Percentiles rank a stretch among this genome's conserved stretches.
These are phyloP conservation scores for Sutorius eximius DNA, from an alignment of 1,284 basidiomycete genomes.

Conservation along the genomic window DNA sequence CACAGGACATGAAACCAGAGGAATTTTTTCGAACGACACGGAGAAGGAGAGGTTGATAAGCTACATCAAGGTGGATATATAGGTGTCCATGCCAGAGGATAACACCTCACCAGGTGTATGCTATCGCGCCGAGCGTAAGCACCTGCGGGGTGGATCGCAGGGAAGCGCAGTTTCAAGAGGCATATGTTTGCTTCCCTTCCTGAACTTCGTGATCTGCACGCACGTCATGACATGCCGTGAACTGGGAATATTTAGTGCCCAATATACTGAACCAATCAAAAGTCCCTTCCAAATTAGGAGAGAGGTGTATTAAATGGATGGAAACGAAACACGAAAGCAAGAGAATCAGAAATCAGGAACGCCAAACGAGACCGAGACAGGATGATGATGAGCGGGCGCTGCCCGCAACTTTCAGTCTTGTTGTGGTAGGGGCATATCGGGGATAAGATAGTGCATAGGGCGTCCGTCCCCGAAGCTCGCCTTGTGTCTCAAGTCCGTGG, in stretches of 20 bases:
- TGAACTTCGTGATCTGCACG: constrained; percentile 5
- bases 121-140: neutral
- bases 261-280: neutral
- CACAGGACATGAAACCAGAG: neutral
- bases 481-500: constrained; percentile 26
- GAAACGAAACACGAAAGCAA: neutral
- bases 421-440: constrained; percentile 41
- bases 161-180: neutral
- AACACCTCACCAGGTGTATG: neutral
- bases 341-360: neutral
- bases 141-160: neutral
- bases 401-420: constrained; percentile 23
- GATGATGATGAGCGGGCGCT: constrained; percentile 2
- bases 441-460: constrained; percentile 40
- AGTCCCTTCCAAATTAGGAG: constrained; percentile 2
- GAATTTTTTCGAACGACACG: neutral
- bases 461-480: constrained; percentile 25
- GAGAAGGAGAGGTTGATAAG: constrained; percentile 13
- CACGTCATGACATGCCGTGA: constrained; percentile 1
- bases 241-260: constrained; percentile 3
- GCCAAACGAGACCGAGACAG: neutral
- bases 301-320: constrained; percentile 9
- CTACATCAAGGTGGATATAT: constrained; percentile 12
- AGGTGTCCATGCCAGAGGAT: constrained; percentile 3
- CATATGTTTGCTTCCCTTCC: neutral